These are phyloP conservation scores for Stenocarpella maydis DNA, from an alignment of 2,329 filamentous ascomycete genomes.

Conservation along the genomic window DNA sequence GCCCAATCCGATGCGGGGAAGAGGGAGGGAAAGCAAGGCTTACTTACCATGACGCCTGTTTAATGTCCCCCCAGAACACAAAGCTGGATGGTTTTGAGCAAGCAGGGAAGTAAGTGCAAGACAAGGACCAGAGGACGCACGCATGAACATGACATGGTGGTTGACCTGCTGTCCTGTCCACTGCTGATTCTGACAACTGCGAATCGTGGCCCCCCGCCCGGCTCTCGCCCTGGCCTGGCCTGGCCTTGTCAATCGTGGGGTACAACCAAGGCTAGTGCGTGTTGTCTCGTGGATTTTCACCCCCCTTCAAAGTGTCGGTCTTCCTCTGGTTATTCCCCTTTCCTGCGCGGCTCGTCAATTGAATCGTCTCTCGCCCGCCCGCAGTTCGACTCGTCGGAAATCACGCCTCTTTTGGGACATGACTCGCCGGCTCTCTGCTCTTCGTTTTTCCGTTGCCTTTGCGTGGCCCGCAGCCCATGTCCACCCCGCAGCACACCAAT, in stretches of 20 bases:
- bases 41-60: constrained; percentile 19
- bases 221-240: background rate
- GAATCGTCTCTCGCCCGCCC: background rate
- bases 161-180: constrained; percentile 14
- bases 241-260: background rate
- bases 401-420: constrained; percentile 32
- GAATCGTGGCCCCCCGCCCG: no score
- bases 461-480: constrained; percentile 13
- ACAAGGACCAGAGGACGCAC: background rate
- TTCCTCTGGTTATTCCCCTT: background rate
- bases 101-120: background rate
- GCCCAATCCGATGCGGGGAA: background rate
- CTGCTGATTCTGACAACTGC: background rate
- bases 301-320: constrained; percentile 9
- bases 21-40: background rate
- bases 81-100: background rate
- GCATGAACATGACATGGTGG: constrained; percentile 20
- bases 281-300: constrained; percentile 33
- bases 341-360: constrained; percentile 3
- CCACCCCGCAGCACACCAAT: constrained; percentile 18
- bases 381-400: constrained; percentile 22
- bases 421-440: constrained; percentile 21
- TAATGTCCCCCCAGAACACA: no score
- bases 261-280: background rate
- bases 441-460: constrained; percentile 20